Percentiles rank a stretch among this genome's conserved stretches.
Conservation (phyloP, 2,329 filamentous ascomycete species). For the Phyllosticta capitalensis region DNA sequence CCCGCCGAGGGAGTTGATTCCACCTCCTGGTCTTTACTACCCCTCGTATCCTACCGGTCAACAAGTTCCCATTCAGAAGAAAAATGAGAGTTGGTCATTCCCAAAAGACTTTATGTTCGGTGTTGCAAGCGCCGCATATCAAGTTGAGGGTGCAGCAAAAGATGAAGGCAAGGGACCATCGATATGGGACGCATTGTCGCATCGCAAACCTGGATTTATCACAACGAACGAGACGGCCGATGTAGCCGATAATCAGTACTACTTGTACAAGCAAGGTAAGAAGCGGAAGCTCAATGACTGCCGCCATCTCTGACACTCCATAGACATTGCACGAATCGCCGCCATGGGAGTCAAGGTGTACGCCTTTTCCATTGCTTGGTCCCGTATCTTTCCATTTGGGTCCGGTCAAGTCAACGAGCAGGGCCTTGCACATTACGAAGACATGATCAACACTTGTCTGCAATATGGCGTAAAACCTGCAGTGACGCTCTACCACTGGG, state of each 20-base stretch:
- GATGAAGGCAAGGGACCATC: conserved; percentile 32
- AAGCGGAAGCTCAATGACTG: background rate
- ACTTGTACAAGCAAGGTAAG: conserved; percentile 37
- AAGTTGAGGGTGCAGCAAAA: conserved; percentile 36
- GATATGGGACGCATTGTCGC: conserved; percentile 29
- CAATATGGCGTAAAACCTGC: conserved; percentile 35
- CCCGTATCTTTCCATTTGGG: conserved; percentile 37
- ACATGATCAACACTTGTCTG: conserved; percentile 36
- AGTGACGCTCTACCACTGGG: conserved; percentile 37
- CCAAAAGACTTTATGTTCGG: conserved; percentile 33
- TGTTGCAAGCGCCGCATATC: conserved; percentile 32
- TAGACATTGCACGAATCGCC: conserved; percentile 29
- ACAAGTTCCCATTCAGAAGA: conserved; percentile 19
- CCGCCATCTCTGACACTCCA: background rate
- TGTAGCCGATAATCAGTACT: conserved; percentile 41
- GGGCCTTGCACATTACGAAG: conserved; percentile 40
- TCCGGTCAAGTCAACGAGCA: conserved; percentile 39
- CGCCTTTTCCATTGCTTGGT: conserved; percentile 40
- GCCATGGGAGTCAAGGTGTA: conserved; percentile 28
- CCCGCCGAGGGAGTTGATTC: conserved; percentile 23
- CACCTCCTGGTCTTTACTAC: conserved; percentile 24
- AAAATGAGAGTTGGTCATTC: conserved; percentile 20
- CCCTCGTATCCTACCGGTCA: conserved; percentile 22
- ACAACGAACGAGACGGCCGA: conserved; percentile 34
- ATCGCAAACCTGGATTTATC: conserved; percentile 22